phyloP scores from a whole-genome alignment of 192 early-diverging fungal genomes.

The Coemansia sp. region DNA sequence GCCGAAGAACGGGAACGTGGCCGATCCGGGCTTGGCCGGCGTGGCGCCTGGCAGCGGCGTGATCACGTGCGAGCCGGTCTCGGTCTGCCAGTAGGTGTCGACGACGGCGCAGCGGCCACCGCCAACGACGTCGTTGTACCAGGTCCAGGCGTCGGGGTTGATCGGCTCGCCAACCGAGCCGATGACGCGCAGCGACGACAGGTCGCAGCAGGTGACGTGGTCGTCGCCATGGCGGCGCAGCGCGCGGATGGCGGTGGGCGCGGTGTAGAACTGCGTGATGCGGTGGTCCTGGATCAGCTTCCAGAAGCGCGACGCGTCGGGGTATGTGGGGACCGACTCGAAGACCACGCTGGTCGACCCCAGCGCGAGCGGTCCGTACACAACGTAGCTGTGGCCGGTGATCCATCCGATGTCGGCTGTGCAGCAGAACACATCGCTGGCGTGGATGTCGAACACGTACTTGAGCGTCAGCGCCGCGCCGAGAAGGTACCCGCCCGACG shows the following conservation, averaged over 20 bases:
- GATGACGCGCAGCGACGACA: conserved; percentile 83
- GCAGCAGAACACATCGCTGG: conserved; percentile 85
- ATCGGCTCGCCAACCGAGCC: conserved; percentile 98
- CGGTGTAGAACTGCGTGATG: conserved; percentile 97
- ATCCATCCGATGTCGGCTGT: conserved; percentile 96
- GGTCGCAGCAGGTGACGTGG: conserved; percentile 72
- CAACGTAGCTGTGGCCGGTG: conserved; percentile 86
- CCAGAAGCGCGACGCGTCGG: conserved; percentile 81
- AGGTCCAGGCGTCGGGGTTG: conserved; percentile 96
- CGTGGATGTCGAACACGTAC: conserved; percentile 94
- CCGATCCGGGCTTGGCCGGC: conserved; percentile 90
- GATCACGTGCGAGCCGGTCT: conserved; percentile 92
- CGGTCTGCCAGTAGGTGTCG: conserved; percentile 95
- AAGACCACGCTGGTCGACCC: conserved; percentile 93
- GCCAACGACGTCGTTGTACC: conserved; percentile 94
- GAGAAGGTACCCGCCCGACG: conserved; percentile 92
- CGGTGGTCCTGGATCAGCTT: conserved; percentile 84
- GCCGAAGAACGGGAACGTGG: conserved; percentile 97
- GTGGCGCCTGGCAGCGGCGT: conserved; percentile 89
- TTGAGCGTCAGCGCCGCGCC: conserved; percentile 85
- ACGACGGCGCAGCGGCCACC: conserved; percentile 86
- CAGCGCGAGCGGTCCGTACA: conserved; percentile 86
- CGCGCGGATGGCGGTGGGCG: conserved; percentile 97
- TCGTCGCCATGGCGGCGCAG: conserved; percentile 83
- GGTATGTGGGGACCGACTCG: conserved; percentile 93